Conservation (phyloP, 768 basidiomycete species). For the Podaxis mareebaensis region DNA sequence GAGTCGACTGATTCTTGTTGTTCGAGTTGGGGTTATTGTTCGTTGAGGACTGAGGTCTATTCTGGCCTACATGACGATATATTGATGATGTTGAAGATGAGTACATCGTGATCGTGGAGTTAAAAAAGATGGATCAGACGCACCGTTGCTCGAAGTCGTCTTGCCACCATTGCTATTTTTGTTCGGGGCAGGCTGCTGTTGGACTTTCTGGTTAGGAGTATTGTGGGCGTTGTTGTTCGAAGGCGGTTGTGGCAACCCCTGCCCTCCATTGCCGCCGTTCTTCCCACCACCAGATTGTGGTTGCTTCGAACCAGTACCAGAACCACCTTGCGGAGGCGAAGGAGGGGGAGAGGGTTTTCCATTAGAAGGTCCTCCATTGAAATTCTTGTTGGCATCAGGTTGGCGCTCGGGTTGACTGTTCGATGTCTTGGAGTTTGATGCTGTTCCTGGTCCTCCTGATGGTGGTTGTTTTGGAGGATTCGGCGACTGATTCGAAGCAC, state of each 20-base stretch:
- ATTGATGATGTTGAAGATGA: not conserved
- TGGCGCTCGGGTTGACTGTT: not conserved
- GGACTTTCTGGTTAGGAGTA: not conserved
- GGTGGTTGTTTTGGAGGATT: not conserved
- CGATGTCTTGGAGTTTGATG: not conserved
- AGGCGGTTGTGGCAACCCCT: not conserved
- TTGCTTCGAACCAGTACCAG: not conserved
- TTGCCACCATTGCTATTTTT: not conserved
- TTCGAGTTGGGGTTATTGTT: not conserved
- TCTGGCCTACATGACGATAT: not conserved
- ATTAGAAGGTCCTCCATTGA: not conserved
- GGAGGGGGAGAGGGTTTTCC: not conserved
- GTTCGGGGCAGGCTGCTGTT: not conserved
- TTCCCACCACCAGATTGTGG: not conserved
- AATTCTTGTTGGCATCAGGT: not conserved
- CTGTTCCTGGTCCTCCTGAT: not conserved
- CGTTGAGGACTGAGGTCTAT: not conserved
- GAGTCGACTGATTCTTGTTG: not conserved
- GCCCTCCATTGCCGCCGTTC: not conserved
- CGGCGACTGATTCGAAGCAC: not conserved
- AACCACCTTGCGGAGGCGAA: constrained; percentile 1
- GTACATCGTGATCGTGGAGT: too few relatives aligned
- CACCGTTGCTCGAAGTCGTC: not conserved
- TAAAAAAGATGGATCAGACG: not conserved
- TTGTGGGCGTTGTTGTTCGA: not conserved